Base-by-base conservation (phyloP, 2,329 filamentous ascomycete genomes). In the Diplodia sapinea region DNA sequence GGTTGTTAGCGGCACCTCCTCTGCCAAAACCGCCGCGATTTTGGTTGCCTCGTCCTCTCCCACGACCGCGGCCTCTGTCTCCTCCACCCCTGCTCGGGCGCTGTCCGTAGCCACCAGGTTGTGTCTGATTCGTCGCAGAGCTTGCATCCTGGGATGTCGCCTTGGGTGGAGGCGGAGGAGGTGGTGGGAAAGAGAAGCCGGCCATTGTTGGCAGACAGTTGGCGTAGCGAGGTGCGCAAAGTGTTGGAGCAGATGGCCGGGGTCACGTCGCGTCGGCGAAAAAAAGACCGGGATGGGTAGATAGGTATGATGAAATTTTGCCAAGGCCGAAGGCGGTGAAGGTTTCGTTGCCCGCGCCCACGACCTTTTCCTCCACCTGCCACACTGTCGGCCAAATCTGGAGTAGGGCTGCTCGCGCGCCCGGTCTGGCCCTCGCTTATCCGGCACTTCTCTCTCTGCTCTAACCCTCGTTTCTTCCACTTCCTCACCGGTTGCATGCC, bases 111-210 rank as follows among this genome's bases (percentile, higher is more conserved):
- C 29, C 59, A 20, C 59, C 66, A 49, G 63, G 36, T 68, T 77
- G 77, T 61, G 72, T 75, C 43, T 71, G 61, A 64, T 73, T 73
- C 40, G 71, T 68, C 71, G 71, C 67, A 71, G 74, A 65, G 56
- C 69, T 66, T 55, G 74, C 75, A 70, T 72, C 73, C 40, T 68
- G 50, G 20, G 74, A 69, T n/a, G 73, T 56, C 55, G 76, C 74
- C 71, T 74, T 78, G 51, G 74, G 74, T 51, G 77, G 76, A 68
- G 78, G 78, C 20, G 82, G 82, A 49, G 82, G 82, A 38, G 82
- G 82, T 51, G 82, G 82, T n/a, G 82, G 82, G 63, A 83, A 84
- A 20, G 77, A 79, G 72, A 78, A 84, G 9, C 65, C 65, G 26
- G 38, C 36, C 66, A 68, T 68, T 20, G n/a, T 12, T 26, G 43